Conservation (phyloP, 2,329 filamentous ascomycete species). For the Neoascochyta sp. region DNA sequence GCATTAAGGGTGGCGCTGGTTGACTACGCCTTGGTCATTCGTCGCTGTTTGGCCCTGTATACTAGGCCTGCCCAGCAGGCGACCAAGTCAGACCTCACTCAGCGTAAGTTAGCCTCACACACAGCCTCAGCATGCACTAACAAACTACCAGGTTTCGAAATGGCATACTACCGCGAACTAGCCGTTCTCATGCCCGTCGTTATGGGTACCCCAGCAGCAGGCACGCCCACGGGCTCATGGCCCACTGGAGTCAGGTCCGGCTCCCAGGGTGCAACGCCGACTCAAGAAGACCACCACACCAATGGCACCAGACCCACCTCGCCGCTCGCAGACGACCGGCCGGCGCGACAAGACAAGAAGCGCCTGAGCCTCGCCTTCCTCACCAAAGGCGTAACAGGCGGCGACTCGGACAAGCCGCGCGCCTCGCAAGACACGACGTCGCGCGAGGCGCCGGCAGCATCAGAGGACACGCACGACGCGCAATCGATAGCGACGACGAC, state of each 20-base stretch:
- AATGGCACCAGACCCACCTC: conserved; percentile 26
- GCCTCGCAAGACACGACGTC: conserved; percentile 9
- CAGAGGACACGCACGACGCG: conserved; percentile 19
- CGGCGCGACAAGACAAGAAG: conserved; percentile 39
- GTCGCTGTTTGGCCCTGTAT: conserved; percentile 72
- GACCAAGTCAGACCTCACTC: conserved; percentile 58
- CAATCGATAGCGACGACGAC: conserved; percentile 19
- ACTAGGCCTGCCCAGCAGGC: conserved; percentile 59
- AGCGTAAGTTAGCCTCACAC: conserved; percentile 55
- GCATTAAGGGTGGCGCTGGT: conserved; percentile 81
- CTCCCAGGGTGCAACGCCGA: conserved; percentile 26
- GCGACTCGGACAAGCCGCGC: conserved; percentile 18
- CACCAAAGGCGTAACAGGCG: conserved; percentile 32
- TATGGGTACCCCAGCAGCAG: conserved; percentile 22
- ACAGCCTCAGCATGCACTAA: too few relatives aligned
- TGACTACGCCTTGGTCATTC: conserved; percentile 84
- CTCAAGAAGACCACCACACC: conserved; percentile 15
- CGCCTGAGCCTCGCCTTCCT: conserved; percentile 39
- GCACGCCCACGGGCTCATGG: conserved; percentile 37
- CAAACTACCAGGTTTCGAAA: conserved; percentile 46
- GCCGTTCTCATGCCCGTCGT: conserved; percentile 38
- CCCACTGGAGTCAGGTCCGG: conserved; percentile 25
- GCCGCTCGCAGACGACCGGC: conserved; percentile 18
- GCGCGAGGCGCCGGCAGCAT: conserved; percentile 4
- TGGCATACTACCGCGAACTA: conserved; percentile 45